Evolutionary conservation across 2,329 filamentous ascomycete species (phyloP).

Genomic region (Tolypocladium guangdongense): DNA sequence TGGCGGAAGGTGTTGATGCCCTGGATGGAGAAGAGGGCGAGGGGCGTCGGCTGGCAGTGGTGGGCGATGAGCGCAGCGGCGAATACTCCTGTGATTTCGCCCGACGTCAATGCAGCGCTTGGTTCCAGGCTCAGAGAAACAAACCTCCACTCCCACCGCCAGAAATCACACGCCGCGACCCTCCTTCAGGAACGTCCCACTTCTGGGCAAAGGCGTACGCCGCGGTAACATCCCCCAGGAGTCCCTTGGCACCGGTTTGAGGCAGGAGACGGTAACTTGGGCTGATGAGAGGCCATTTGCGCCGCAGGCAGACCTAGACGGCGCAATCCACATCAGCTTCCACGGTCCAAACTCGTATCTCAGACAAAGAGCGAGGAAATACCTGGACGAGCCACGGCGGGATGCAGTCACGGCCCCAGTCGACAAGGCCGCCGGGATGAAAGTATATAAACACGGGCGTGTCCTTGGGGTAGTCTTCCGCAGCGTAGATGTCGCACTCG

Average conservation of each 20-base stretch:
- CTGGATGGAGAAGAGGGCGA: constrained; percentile 22
- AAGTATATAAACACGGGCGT: constrained; percentile 25
- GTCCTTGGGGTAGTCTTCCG: constrained; percentile 10
- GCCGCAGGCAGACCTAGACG: constrained; percentile 15
- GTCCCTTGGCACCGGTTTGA: constrained; percentile 14
- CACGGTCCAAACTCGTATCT: not conserved
- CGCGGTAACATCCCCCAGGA: constrained; percentile 18
- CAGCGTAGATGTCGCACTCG: constrained; percentile 23
- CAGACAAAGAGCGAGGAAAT: not conserved
- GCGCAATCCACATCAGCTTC: not conserved
- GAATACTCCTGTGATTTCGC: constrained; percentile 17
- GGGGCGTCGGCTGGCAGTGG: constrained; percentile 15
- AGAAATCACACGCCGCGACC: constrained; percentile 17
- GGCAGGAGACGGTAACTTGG: constrained; percentile 24
- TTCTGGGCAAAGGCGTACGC: constrained; percentile 20
- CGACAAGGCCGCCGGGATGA: constrained; percentile 22
- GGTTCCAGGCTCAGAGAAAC: not conserved
- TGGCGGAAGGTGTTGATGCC: constrained; percentile 26
- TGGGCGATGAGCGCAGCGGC: constrained; percentile 17
- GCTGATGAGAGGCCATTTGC: constrained; percentile 23
- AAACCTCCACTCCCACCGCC: constrained; percentile 23
- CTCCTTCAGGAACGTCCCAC: constrained; percentile 6
- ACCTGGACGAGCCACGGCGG: constrained; percentile 26
- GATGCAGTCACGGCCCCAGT: constrained; percentile 18
- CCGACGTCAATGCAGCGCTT: not conserved